phyloP scores from a whole-genome alignment of 1,284 basidiomycete species.

The Sanghuangporus sanghuang region DNA sequence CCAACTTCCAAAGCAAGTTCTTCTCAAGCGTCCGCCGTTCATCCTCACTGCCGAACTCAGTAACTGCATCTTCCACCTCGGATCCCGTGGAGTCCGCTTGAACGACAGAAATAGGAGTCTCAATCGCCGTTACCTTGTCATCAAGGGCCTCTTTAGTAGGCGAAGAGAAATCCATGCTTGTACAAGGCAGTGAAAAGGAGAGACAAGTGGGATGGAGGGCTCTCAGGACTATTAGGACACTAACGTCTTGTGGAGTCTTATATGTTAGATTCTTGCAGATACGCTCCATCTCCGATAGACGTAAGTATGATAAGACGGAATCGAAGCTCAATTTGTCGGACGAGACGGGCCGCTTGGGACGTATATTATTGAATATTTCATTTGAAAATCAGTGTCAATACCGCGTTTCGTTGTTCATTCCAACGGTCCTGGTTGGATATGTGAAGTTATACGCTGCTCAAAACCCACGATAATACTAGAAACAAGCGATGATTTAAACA shows the following conservation, averaged over 20 bases:
- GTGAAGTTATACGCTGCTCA: background rate
- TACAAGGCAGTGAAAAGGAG: background rate
- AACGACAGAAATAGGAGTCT: background rate
- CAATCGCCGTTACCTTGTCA: background rate
- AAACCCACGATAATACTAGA: background rate
- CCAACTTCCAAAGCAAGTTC: conserved; percentile 25
- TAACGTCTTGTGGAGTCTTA: background rate
- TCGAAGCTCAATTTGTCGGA: background rate
- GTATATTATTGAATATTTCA: background rate
- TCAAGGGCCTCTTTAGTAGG: background rate
- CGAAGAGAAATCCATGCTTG: background rate
- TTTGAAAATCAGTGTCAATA: background rate
- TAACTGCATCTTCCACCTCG: conserved; percentile 4
- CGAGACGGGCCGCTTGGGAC: background rate
- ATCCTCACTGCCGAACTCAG: conserved; percentile 23
- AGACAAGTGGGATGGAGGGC: background rate
- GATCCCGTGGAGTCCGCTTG: background rate
- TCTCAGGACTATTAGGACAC: background rate
- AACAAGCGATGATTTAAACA: background rate
- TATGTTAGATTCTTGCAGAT: background rate
- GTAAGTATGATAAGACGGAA: background rate
- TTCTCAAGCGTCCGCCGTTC: conserved; percentile 19
- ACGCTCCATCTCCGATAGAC: background rate
- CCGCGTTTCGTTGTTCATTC: background rate
- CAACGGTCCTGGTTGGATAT: background rate